phyloP scores from a whole-genome alignment of 768 basidiomycete species.

The Leccinum barrowsii region DNA sequence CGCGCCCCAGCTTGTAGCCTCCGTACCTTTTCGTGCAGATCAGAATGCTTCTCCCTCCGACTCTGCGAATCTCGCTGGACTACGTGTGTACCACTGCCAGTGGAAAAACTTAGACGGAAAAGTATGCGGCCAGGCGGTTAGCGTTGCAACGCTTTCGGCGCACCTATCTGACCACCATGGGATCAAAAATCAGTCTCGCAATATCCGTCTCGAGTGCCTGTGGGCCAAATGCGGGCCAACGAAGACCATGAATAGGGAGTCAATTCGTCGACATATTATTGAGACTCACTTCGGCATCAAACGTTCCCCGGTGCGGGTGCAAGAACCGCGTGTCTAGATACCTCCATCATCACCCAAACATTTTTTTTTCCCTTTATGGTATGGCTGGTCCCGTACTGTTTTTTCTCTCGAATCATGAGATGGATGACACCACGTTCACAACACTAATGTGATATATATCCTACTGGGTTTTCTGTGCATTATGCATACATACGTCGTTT shows the following conservation, averaged over 20 bases:
- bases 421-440: no score
- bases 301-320: neutral
- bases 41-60: neutral
- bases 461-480: neutral
- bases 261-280: conserved; percentile 14
- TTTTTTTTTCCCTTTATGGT: no score
- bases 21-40: neutral
- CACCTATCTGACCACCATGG: conserved; percentile 16
- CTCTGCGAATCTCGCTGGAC: neutral
- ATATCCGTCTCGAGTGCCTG: neutral
- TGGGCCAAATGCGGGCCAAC: conserved; percentile 11
- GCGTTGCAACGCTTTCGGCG: neutral
- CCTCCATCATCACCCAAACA: no score
- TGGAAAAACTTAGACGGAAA: conserved; percentile 6
- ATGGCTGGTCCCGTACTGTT: no score
- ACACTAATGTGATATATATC: neutral
- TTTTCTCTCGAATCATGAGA: neutral
- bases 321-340: neutral
- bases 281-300: conserved; percentile 14
- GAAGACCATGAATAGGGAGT: conserved; percentile 17
- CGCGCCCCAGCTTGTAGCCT: neutral
- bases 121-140: conserved; percentile 3
- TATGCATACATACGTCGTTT: no score
- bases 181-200: conserved; percentile 8
- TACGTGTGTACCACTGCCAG: neutral